These are phyloP conservation scores for Oemleria cerasiformis DNA, from an alignment of 306 rosid genomes.

Conservation along the genomic window DNA sequence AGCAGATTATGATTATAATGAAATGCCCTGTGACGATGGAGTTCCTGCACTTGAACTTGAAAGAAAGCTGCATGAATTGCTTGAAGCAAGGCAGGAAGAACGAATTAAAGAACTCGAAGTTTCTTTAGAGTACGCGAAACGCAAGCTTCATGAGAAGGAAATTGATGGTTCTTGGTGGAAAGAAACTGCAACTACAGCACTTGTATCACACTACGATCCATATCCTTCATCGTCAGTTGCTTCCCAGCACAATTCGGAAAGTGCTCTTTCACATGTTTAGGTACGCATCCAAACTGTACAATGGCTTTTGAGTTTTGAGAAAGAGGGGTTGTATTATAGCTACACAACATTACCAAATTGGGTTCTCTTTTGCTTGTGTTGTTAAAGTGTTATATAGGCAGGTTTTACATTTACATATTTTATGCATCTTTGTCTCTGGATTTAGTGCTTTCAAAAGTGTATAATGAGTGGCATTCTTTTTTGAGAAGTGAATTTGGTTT, in stretches of 20 bases:
- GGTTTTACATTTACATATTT: not conserved
- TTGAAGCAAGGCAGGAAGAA: slow-evolving; percentile 66
- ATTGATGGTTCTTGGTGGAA: slow-evolving; percentile 72
- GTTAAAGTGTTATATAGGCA: not conserved
- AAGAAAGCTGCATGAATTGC: slow-evolving; percentile 73
- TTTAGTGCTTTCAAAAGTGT: not conserved
- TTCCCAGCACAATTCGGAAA: slow-evolving; percentile 43
- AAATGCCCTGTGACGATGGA: slow-evolving; percentile 46
- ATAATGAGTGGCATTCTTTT: not conserved
- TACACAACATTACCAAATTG: not conserved
- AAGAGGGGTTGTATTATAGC: slow-evolving; percentile 7
- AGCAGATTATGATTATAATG: slow-evolving; percentile 22
- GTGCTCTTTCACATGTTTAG: slow-evolving; percentile 26
- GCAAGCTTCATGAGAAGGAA: slow-evolving; percentile 60
- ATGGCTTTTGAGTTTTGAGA: slow-evolving; percentile 24
- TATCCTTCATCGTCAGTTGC: slow-evolving; percentile 40
- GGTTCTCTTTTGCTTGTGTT: not conserved
- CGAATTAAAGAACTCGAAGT: slow-evolving; percentile 67
- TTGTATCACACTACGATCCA: slow-evolving; percentile 46
- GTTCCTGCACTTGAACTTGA: slow-evolving; percentile 70
- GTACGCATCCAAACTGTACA: slow-evolving; percentile 27
- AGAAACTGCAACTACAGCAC: slow-evolving; percentile 41
- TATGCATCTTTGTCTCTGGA: not conserved
- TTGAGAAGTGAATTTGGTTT: too few species aligned
- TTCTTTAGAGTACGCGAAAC: slow-evolving; percentile 57